These are phyloP conservation scores for Rhododendron molle DNA, from an alignment of 148 eudicot species.

Conservation along the genomic window DNA sequence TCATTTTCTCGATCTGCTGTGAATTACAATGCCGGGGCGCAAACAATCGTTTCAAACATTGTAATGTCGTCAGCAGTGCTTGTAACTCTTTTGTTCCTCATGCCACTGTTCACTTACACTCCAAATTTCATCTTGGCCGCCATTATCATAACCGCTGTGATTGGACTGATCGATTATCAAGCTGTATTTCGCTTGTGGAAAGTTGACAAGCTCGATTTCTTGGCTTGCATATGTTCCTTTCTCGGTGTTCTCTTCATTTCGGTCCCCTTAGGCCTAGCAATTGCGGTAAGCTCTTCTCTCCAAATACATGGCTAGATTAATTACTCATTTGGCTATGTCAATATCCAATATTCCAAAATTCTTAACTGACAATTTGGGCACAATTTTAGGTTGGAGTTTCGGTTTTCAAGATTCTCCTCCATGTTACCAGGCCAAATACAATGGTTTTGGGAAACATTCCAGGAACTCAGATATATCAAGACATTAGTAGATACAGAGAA, in stretches of 20 bases:
- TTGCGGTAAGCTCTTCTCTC: conserved; percentile 56
- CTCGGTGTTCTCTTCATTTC: conserved; percentile 89
- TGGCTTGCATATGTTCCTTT: conserved; percentile 72
- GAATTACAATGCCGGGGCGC: conserved; percentile 85
- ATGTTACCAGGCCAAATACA: conserved; percentile 90
- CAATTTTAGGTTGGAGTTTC: conserved; percentile 74
- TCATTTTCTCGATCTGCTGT: conserved; percentile 96
- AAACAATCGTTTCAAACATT: conserved; percentile 80
- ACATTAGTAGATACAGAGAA: conserved; percentile 59
- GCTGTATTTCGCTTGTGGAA: conserved; percentile 65
- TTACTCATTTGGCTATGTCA: not conserved
- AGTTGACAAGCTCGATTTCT: conserved; percentile 81
- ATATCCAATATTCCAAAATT: not conserved
- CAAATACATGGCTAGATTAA: not conserved
- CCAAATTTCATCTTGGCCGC: conserved; percentile 74
- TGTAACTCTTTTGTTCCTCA: conserved; percentile 66
- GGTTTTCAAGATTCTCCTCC: conserved; percentile 79
- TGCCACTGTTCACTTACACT: conserved; percentile 76
- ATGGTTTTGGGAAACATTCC: conserved; percentile 65
- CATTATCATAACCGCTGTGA: conserved; percentile 79
- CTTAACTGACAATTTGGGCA: not conserved
- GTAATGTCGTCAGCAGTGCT: conserved; percentile 80
- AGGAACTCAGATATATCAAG: conserved; percentile 76
- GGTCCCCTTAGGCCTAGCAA: conserved; percentile 80
- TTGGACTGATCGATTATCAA: conserved; percentile 75